A percentile compares a stretch with the other conserved stretches of the same genome.
phyloP scores from a whole-genome alignment of 768 basidiomycete genomes.

The Tephrocybe sp. region DNA sequence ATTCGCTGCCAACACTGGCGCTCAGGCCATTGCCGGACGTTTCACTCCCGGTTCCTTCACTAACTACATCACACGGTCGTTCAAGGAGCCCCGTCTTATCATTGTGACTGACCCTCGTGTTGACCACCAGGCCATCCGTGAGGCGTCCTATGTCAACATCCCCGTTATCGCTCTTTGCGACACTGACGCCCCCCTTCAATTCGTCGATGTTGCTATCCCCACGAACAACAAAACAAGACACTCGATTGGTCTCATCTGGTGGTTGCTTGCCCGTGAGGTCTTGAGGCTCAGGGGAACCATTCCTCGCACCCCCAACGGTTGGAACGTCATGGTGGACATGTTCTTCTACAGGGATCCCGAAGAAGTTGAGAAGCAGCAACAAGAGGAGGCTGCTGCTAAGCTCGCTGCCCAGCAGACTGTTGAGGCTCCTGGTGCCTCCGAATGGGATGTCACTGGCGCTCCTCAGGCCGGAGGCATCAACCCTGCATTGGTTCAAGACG shows the following conservation, averaged over 20 bases:
- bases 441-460: conserved; percentile 77
- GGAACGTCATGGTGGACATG: conserved; percentile 99
- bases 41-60: conserved; percentile 99
- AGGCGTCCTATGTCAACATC: conserved; percentile 99
- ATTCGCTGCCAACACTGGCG: conserved; percentile 96
- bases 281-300: conserved; percentile 94
- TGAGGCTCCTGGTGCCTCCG: conserved; percentile 48
- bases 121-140: conserved; percentile 99
- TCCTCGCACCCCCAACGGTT: conserved; percentile 86
- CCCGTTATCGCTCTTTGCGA: conserved; percentile 99
- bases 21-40: conserved; percentile 97
- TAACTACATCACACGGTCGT: conserved; percentile 99
- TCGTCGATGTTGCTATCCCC: conserved; percentile 98
- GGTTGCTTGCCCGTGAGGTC: conserved; percentile 96
- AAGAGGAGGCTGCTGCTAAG: conserved; percentile 90
- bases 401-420: conserved; percentile 54
- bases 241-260: conserved; percentile 96
- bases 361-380: conserved; percentile 97
- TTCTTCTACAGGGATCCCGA: conserved; percentile 99
- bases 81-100: conserved; percentile 99
- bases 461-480: conserved; percentile 72
- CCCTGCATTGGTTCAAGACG: conserved; percentile 66
- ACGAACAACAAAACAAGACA: conserved; percentile 99
- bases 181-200: conserved; percentile 96
- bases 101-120: conserved; percentile 98